These are phyloP conservation scores for Diaporthe sp. DNA, from an alignment of 2,329 filamentous ascomycete species.

Conservation along the genomic window DNA sequence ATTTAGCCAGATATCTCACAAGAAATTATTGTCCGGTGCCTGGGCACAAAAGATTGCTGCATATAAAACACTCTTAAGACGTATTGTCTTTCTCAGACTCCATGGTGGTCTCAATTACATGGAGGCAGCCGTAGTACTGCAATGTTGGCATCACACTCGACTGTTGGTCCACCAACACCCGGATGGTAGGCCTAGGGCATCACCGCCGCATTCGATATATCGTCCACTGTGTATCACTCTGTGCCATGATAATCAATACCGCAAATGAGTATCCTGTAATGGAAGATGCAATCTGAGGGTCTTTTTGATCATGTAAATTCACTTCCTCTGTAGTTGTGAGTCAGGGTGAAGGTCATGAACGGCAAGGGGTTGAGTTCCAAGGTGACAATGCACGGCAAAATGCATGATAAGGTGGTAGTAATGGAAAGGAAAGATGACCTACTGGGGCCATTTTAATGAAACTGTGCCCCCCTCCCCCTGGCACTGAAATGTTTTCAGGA, in stretches of 20 bases:
- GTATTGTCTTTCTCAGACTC: no score
- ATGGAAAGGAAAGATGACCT: background rate
- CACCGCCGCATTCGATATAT: background rate
- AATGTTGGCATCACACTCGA: no score
- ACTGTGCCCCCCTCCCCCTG: background rate
- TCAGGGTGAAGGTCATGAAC: background rate
- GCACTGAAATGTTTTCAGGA: background rate
- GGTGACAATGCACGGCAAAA: background rate
- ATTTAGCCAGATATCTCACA: background rate
- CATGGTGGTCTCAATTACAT: background rate
- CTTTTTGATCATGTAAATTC: background rate
- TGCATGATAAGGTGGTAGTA: background rate
- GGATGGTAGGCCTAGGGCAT: background rate
- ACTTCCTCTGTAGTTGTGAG: background rate
- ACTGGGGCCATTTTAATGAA: background rate
- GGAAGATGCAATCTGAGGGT: background rate
- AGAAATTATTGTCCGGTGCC: background rate
- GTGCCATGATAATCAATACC: background rate
- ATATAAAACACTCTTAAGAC: background rate
- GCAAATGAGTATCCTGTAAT: background rate
- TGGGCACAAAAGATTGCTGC: no score
- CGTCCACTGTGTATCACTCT: no score
- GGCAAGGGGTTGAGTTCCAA: background rate
- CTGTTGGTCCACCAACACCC: background rate
- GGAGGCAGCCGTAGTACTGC: background rate